A percentile compares a stretch with the other conserved stretches of the same genome.
These are phyloP conservation scores for Mesotaenium endlicherianum DNA, from an alignment of 139 green algal genomes.

Conservation along the genomic window DNA sequence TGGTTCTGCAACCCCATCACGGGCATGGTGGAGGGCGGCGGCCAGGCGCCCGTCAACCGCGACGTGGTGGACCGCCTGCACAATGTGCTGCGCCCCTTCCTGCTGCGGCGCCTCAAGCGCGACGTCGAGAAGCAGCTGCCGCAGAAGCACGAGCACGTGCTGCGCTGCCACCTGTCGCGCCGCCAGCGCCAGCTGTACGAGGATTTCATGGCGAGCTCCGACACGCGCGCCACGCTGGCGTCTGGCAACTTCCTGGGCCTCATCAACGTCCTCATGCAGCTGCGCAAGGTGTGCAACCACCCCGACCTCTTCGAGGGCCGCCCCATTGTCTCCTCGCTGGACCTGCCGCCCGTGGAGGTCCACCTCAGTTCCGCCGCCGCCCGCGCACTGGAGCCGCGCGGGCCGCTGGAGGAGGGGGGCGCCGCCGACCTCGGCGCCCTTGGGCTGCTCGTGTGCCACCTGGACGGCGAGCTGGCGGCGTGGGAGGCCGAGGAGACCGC, in stretches of 20 bases:
- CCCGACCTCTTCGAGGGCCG: slow-evolving; percentile 95
- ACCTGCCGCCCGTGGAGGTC: slow-evolving; percentile 53
- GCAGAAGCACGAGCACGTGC: slow-evolving; percentile 90
- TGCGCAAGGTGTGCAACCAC: slow-evolving; percentile 99
- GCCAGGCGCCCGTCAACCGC: slow-evolving; percentile 66
- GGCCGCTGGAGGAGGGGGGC: neutral
- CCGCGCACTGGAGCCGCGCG: neutral
- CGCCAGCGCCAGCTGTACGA: slow-evolving; percentile 79
- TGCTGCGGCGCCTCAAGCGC: slow-evolving; percentile 86
- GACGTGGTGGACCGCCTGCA: slow-evolving; percentile 91
- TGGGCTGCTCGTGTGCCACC: neutral
- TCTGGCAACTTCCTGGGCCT: slow-evolving; percentile 87
- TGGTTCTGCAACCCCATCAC: slow-evolving; percentile 90
- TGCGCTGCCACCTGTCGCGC: slow-evolving; percentile 74
- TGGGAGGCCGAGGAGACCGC: slow-evolving; percentile 29
- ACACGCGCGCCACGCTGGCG: slow-evolving; percentile 71
- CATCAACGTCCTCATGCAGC: slow-evolving; percentile 98
- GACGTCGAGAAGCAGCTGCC: slow-evolving; percentile 96
- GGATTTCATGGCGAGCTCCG: slow-evolving; percentile 86
- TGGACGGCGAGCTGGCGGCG: neutral
- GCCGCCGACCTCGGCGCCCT: neutral
- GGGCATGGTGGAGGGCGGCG: slow-evolving; percentile 33
- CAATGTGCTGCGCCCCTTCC: slow-evolving; percentile 88
- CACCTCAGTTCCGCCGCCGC: slow-evolving; percentile 17
- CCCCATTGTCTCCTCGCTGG: slow-evolving; percentile 84